Conservation (phyloP, 257 asterid genomes). For the Solanum tarijense region DNA sequence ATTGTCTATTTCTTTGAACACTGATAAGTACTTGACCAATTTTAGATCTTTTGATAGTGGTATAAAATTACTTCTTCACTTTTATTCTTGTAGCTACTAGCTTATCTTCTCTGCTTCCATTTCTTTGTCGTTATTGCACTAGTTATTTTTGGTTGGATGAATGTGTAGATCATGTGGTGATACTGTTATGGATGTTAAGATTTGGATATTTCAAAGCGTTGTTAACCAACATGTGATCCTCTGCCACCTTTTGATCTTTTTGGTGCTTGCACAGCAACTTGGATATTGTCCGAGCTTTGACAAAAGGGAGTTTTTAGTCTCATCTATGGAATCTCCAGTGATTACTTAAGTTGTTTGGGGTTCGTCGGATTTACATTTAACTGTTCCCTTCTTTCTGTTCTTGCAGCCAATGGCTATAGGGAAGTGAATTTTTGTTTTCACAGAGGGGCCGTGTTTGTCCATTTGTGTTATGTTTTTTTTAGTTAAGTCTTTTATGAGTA, state of each 20-base stretch:
- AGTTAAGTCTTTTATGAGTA: background rate
- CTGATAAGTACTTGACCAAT: background rate
- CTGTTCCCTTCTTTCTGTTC: no score
- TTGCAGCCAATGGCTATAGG: no score
- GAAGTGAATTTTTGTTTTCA: no score
- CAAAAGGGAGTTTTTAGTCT: background rate
- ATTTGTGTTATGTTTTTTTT: no score
- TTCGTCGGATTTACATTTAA: no score
- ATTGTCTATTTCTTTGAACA: background rate
- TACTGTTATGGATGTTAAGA: background rate
- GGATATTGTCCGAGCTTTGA: background rate
- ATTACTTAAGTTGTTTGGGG: no score
- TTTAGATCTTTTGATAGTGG: background rate
- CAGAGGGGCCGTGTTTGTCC: no score
- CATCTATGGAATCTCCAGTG: background rate
- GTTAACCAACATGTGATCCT: no score
- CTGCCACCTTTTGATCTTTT: no score
- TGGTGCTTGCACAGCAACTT: no score
- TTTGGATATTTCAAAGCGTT: background rate
- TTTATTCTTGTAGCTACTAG: no score
- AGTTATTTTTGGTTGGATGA: background rate
- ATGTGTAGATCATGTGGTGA: background rate
- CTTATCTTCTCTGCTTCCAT: background rate
- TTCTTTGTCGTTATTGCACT: background rate
- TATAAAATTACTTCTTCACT: no score